Evolutionary conservation across 495 filamentous ascomycete species (phyloP).

Genomic region (Filosporella fistucella): DNA sequence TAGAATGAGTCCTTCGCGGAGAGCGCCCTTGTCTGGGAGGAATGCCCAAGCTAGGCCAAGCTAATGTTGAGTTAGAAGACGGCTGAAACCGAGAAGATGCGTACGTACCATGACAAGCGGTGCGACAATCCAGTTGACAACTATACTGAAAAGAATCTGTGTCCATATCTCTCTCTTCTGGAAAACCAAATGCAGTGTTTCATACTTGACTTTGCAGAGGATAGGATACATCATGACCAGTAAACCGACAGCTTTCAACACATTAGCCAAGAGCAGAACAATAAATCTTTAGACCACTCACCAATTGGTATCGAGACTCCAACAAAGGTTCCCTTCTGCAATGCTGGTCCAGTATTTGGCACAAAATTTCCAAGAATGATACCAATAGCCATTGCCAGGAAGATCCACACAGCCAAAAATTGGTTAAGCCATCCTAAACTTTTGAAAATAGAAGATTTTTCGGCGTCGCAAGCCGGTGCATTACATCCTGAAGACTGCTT

Average conservation of each 20-base stretch:
- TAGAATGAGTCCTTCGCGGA: slow-evolving; percentile 70
- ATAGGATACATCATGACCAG: slow-evolving; percentile 78
- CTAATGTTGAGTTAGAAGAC: slow-evolving; percentile 27
- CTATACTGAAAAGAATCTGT: slow-evolving; percentile 70
- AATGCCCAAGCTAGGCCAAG: slow-evolving; percentile 78
- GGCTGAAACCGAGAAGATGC: not conserved
- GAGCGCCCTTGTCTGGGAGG: slow-evolving; percentile 63
- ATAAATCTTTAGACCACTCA: slow-evolving; percentile 28
- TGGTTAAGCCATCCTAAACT: slow-evolving; percentile 65
- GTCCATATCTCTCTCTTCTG: slow-evolving; percentile 61
- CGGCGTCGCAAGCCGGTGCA: too few species aligned
- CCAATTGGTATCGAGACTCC: slow-evolving; percentile 76
- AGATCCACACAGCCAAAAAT: slow-evolving; percentile 80
- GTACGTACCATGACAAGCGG: slow-evolving; percentile 77
- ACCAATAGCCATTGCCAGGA: slow-evolving; percentile 78
- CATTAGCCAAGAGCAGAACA: not conserved
- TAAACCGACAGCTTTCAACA: slow-evolving; percentile 50
- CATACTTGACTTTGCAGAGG: slow-evolving; percentile 83
- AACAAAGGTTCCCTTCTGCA: slow-evolving; percentile 68
- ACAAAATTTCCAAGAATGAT: slow-evolving; percentile 81
- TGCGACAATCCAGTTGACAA: slow-evolving; percentile 88
- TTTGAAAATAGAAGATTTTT: slow-evolving; percentile 37
- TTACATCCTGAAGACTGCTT: too few species aligned
- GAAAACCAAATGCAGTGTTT: slow-evolving; percentile 69
- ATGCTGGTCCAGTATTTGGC: slow-evolving; percentile 48